Conservation (phyloP, 1,284 basidiomycete genomes). For the Xanthoconium separans region DNA sequence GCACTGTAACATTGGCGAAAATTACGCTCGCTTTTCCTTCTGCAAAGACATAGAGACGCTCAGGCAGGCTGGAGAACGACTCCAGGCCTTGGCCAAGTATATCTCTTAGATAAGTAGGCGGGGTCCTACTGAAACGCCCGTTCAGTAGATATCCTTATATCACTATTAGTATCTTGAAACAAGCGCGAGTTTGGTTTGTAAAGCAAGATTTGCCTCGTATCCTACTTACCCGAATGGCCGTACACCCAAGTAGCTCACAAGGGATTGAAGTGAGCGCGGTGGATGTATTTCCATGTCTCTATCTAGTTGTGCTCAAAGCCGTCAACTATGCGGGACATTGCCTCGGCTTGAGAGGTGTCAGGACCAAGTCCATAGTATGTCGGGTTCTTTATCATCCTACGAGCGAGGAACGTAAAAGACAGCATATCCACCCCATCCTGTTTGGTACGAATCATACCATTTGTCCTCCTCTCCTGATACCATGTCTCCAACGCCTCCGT, state of each 20-base stretch:
- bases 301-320: conserved; percentile 32
- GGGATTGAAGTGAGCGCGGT: not conserved
- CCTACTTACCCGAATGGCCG: not conserved
- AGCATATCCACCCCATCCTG: conserved; percentile 77
- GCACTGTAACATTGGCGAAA: conserved; percentile 82
- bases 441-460: conserved; percentile 46
- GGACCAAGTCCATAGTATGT: conserved; percentile 74
- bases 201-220: not conserved
- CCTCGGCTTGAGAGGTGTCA: conserved; percentile 44
- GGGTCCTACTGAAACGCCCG: not conserved
- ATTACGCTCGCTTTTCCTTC: conserved; percentile 87
- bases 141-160: not conserved
- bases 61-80: conserved; percentile 71
- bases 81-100: conserved; percentile 74
- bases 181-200: not conserved
- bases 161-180: too few relatives aligned
- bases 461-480: conserved; percentile 45
- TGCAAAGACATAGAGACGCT: conserved; percentile 91
- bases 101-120: conserved; percentile 33
- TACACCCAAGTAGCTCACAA: too few relatives aligned
- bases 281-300: not conserved
- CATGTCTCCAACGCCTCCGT: conserved; percentile 51
- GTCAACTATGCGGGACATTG: conserved; percentile 75
- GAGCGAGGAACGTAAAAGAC: conserved; percentile 80
- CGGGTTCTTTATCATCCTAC: conserved; percentile 78